Base-by-base conservation (phyloP, 176 grass and related monocot species). In the Olyra latifolia region DNA sequence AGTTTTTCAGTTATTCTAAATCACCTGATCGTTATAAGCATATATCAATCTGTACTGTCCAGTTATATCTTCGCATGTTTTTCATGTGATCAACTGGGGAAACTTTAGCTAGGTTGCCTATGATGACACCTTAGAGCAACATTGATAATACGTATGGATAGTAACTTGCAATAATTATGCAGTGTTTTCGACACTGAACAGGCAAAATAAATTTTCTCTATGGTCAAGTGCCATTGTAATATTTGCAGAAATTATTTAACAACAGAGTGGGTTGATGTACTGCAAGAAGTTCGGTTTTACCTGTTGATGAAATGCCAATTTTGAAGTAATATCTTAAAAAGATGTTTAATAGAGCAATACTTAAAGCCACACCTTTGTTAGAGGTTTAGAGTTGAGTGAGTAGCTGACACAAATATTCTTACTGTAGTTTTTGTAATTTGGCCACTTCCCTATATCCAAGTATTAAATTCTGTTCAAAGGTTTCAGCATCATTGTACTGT, bases 301-400 rank as follows among this genome's bases (percentile, higher is more conserved):
- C 19, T 75, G 45, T 41, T 1, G 45, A 35, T 32, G 44, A 45
- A 17, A 53, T 53, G 39, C 14, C 45, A 23, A 25, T 62, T 28
- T 48, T 52, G 71, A 24, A 76, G 39, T 76, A 76, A 71, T 71
- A 45, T 76, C 19, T 52, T 27, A 52, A 74, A 68, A 28, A 28
- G 54, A 63, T 84, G 25, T 52, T 38, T 14, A 13, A 74, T 83
- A 52, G 14, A 32, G 24, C 22, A 10, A 49, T 68, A 74, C 25
- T 5, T 68, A 52, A 73, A 58, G n/a, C 23, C 44, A 24, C 60
- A 60, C 40, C 28, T 53, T 63, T 71, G 42, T 27, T 49, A 62
- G 55, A 42, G 56, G 23, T 43, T 27, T 49, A 62, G 55, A 42
- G 56, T 43, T 72, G 56, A 23, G 32, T 20, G 20, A 52, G 23